These are phyloP conservation scores for Dendrocalamus sinicus DNA, from an alignment of 176 grass and related monocot genomes.

Conservation along the genomic window DNA sequence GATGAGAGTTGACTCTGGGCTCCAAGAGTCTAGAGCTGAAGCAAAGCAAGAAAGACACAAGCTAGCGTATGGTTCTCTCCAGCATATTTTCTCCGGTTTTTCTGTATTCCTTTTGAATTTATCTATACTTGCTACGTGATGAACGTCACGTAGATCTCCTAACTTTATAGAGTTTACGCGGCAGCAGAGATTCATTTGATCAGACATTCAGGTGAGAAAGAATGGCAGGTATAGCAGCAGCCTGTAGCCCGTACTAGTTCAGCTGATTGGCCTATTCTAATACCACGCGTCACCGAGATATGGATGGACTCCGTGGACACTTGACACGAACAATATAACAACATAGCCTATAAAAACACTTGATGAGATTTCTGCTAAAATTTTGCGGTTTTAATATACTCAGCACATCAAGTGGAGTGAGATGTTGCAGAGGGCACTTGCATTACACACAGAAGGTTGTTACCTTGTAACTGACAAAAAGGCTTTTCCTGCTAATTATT, in stretches of 20 bases:
- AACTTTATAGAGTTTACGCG: slow-evolving; percentile 8
- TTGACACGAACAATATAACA: slow-evolving; percentile 27
- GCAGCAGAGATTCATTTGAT: not conserved
- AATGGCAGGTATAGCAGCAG: not conserved
- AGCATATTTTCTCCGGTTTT: not conserved
- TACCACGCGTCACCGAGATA: not conserved
- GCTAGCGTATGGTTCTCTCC: not conserved
- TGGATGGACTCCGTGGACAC: not conserved
- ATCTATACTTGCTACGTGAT: slow-evolving; percentile 10
- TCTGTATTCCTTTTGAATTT: slow-evolving; percentile 21
- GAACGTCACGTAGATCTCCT: not conserved
- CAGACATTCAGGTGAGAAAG: not conserved
- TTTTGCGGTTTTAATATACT: slow-evolving; percentile 27
- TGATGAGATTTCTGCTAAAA: slow-evolving; percentile 45
- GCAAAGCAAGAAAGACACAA: slow-evolving; percentile 20
- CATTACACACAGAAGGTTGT: slow-evolving; percentile 22
- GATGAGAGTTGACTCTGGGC: too few species aligned
- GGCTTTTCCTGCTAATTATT: slow-evolving; percentile 56
- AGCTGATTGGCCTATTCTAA: not conserved
- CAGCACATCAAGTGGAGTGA: slow-evolving; percentile 15
- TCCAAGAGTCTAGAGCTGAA: not conserved
- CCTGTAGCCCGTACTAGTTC: not conserved
- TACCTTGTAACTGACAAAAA: slow-evolving; percentile 41
- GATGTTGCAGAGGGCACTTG: slow-evolving; percentile 1
- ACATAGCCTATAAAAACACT: not conserved